Percentiles rank a stretch among this genome's conserved stretches.
These are phyloP conservation scores for Argentina anserina DNA, from an alignment of 306 rosid genomes.

Conservation along the genomic window DNA sequence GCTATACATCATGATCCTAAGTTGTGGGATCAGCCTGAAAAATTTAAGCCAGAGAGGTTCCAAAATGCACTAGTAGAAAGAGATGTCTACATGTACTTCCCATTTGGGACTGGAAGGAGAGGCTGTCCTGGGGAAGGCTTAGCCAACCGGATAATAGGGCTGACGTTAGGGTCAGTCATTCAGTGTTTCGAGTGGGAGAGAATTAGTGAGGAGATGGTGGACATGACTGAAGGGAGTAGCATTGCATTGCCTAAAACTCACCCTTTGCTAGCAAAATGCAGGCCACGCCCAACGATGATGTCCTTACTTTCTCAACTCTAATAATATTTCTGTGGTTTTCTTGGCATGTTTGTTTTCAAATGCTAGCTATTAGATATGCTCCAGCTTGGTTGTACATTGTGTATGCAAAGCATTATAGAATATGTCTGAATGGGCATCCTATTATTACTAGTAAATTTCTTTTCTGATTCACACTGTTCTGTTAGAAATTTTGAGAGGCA, in stretches of 20 bases:
- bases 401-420: not conserved
- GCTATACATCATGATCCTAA: conserved; percentile 38
- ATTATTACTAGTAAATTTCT: not conserved
- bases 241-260: conserved; percentile 21
- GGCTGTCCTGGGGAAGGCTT: conserved; percentile 38
- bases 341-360: not conserved
- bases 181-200: conserved; percentile 36
- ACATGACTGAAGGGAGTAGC: conserved; percentile 27
- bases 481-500: not conserved
- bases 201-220: conserved; percentile 14
- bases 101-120: conserved; percentile 39
- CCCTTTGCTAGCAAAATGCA: conserved; percentile 15
- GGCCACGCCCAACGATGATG: conserved; percentile 33
- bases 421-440: not conserved
- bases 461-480: not conserved
- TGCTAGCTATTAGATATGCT: not conserved
- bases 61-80: not conserved
- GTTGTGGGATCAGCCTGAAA: conserved; percentile 28
- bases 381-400: conserved; percentile 35
- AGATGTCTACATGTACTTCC: conserved; percentile 22
- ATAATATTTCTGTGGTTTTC: not conserved
- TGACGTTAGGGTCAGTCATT: too few relatives aligned
- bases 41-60: conserved; percentile 36
- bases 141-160: conserved; percentile 20
- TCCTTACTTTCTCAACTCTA: conserved; percentile 10